Conservation (phyloP, 768 basidiomycete genomes). For the Naematelia aurantialba region DNA sequence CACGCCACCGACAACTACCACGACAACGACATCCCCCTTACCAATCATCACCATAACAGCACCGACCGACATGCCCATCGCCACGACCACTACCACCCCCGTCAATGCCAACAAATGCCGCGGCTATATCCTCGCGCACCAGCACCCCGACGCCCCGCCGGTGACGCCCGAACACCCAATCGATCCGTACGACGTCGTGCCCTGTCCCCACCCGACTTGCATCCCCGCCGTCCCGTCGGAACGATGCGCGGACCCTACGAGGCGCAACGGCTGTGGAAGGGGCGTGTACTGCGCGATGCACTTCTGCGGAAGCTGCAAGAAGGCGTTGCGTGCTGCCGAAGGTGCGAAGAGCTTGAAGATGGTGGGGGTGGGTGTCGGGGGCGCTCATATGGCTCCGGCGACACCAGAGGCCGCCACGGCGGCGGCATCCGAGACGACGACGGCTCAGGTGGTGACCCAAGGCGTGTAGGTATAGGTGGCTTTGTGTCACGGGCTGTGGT, state of each 20-base stretch:
- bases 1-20: too few relatives aligned
- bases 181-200: constrained; percentile 18
- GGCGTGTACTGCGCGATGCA: constrained; percentile 13
- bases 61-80: constrained; percentile 4
- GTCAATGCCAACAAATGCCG: constrained; percentile 1
- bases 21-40: too few relatives aligned
- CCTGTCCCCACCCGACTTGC: constrained; percentile 18
- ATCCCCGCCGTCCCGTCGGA: constrained; percentile 5
- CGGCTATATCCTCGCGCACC: constrained; percentile 18
- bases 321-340: constrained; percentile 3
- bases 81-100: constrained; percentile 5
- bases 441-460: too few relatives aligned
- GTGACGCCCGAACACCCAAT: constrained; percentile 1
- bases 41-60: neutral
- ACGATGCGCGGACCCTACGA: neutral
- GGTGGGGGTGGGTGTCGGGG: too few relatives aligned
- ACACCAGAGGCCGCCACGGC: too few relatives aligned
- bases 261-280: constrained; percentile 9
- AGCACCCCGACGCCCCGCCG: constrained; percentile 9
- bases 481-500: too few relatives aligned
- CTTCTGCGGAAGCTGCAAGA: constrained; percentile 19
- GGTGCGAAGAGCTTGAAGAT: too few relatives aligned
- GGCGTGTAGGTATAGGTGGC: too few relatives aligned
- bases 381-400: too few relatives aligned
- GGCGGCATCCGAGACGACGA: too few relatives aligned